phyloP scores from a whole-genome alignment of 2,329 filamentous ascomycete species.

The Aspergillus sp. region DNA sequence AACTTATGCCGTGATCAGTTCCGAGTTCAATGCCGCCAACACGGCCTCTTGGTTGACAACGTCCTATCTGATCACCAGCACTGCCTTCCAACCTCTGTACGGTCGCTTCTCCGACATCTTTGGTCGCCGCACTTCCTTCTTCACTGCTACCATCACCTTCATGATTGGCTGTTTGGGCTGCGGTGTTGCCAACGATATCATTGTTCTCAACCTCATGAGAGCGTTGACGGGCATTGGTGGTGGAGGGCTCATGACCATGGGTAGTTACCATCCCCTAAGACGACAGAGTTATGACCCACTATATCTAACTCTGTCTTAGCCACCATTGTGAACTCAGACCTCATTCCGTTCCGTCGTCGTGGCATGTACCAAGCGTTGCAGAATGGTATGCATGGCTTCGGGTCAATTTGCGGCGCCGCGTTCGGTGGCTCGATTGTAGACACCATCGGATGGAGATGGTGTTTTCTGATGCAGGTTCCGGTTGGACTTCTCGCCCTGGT shows the following conservation, averaged over 20 bases:
- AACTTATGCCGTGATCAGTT: constrained; percentile 45
- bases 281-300: background rate
- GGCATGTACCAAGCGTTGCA: constrained; percentile 67
- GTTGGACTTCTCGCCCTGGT: constrained; percentile 55
- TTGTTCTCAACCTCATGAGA: constrained; percentile 67
- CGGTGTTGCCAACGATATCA: constrained; percentile 63
- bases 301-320: constrained; percentile 24
- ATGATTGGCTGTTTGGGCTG: constrained; percentile 66
- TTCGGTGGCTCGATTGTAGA: constrained; percentile 45
- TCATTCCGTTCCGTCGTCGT: constrained; percentile 71
- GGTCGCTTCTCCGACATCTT: constrained; percentile 71
- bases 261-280: constrained; percentile 16
- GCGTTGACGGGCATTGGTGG: constrained; percentile 71
- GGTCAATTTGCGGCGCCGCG: constrained; percentile 55
- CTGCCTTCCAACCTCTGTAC: constrained; percentile 68
- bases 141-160: constrained; percentile 63
- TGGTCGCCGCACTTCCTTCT: constrained; percentile 59
- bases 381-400: constrained; percentile 61
- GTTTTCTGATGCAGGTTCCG: constrained; percentile 61
- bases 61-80: constrained; percentile 64
- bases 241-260: constrained; percentile 67
- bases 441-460: constrained; percentile 47
- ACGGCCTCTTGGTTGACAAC: constrained; percentile 54
- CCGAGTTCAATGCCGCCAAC: constrained; percentile 48
- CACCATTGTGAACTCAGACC: constrained; percentile 68